phyloP scores from a whole-genome alignment of 176 grass and related monocot genomes.

The Typha latifolia region DNA sequence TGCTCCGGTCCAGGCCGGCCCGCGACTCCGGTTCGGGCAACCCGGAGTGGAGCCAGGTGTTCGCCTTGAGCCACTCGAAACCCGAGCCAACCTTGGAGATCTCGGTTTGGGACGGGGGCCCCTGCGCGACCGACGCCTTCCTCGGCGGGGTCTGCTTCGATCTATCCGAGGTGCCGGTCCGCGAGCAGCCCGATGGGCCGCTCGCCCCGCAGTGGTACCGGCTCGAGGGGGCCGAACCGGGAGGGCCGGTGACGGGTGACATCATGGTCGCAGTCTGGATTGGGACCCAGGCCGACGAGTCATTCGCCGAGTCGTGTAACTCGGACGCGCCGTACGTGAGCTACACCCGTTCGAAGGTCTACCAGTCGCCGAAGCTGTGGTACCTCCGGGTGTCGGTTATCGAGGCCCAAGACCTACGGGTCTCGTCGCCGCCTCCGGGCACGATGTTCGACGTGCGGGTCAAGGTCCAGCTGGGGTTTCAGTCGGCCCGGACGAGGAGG shows the following conservation, averaged over 20 bases:
- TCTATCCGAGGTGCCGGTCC: slow-evolving; percentile 73
- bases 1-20: slow-evolving; percentile 38
- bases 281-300: slow-evolving; percentile 84
- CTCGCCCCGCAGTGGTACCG: slow-evolving; percentile 90
- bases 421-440: slow-evolving; percentile 42
- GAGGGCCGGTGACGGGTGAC: slow-evolving; percentile 48
- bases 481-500: slow-evolving; percentile 67
- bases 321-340: slow-evolving; percentile 70
- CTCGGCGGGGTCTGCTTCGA: slow-evolving; percentile 96
- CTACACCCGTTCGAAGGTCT: slow-evolving; percentile 92
- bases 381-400: slow-evolving; percentile 78
- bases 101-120: slow-evolving; percentile 57
- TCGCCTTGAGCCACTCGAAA: slow-evolving; percentile 55
- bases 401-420: slow-evolving; percentile 79
- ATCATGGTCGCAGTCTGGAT: slow-evolving; percentile 97
- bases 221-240: slow-evolving; percentile 63
- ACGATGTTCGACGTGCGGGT: slow-evolving; percentile 63
- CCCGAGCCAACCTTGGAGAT: slow-evolving; percentile 73
- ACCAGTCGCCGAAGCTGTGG: slow-evolving; percentile 95
- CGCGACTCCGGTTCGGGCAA: slow-evolving; percentile 46
- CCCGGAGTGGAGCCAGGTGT: slow-evolving; percentile 85
- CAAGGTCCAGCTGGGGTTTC: slow-evolving; percentile 80
- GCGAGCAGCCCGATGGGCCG: slow-evolving; percentile 68
- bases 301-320: slow-evolving; percentile 82
- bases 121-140: slow-evolving; percentile 33